These are phyloP conservation scores for Aspergillus intermedius DNA, from an alignment of 2,329 filamentous ascomycete genomes.

Conservation along the genomic window DNA sequence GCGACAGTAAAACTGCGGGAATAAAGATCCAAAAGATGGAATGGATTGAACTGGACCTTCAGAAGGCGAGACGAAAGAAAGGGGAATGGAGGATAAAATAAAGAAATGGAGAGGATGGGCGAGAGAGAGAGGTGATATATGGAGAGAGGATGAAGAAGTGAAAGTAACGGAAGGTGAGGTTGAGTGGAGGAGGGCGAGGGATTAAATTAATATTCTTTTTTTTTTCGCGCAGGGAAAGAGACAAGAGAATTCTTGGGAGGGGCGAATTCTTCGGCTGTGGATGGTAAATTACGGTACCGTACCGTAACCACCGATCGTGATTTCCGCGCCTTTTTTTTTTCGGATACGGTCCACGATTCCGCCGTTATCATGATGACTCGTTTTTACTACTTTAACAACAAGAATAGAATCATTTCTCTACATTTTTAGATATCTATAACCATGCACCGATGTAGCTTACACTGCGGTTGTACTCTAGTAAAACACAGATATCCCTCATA, in stretches of 20 bases:
- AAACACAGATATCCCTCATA: not conserved
- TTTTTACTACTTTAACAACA: no score
- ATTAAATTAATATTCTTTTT: conserved; percentile 1
- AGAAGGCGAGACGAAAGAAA: conserved; percentile 2
- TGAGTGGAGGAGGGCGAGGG: not conserved
- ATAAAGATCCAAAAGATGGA: not conserved
- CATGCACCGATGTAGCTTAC: no score
- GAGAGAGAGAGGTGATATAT: conserved; percentile 11
- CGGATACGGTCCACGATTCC: not conserved
- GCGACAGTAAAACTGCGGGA: not conserved
- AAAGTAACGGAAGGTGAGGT: conserved; percentile 7
- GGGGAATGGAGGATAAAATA: conserved; percentile 3
- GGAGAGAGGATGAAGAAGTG: conserved; percentile 24
- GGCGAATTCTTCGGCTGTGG: not conserved
- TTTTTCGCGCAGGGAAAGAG: not conserved
- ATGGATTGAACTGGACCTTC: not conserved
- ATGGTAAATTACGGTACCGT: not conserved
- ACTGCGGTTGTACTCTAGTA: no score
- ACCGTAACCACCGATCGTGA: not conserved
- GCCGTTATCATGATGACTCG: not conserved
- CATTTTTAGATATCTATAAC: no score
- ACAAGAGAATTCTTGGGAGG: not conserved
- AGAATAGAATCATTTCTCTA: no score
- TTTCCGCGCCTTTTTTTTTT: not conserved
- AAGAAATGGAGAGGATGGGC: conserved; percentile 12